A percentile compares a stretch with the other conserved stretches of the same genome.
phyloP scores from a whole-genome alignment of 2,329 filamentous ascomycete species.

The Cryphonectria japonica region DNA sequence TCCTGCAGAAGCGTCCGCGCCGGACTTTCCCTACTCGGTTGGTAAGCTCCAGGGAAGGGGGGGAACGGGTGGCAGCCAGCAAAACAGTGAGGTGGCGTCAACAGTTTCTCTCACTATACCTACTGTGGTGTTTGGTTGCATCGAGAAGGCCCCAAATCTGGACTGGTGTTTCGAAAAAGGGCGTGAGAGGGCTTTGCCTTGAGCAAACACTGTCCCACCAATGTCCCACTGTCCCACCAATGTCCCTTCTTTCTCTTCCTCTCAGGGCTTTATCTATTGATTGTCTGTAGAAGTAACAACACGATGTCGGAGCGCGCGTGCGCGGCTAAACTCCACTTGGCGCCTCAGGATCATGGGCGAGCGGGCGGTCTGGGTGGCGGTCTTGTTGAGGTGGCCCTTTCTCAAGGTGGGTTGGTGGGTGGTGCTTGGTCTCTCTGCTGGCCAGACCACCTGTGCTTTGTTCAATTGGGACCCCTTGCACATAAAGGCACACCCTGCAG shows the following conservation, averaged over 20 bases:
- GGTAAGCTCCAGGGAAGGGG: background rate
- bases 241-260: background rate
- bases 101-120: background rate
- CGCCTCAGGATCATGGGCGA: background rate
- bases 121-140: background rate
- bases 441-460: slow-evolving; percentile 1
- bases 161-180: background rate
- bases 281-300: background rate
- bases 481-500: background rate
- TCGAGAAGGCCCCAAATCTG: background rate
- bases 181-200: background rate
- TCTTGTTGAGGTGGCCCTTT: background rate
- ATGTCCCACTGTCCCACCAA: background rate
- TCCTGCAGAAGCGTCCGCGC: slow-evolving; percentile 24
- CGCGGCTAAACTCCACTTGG: background rate
- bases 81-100: background rate
- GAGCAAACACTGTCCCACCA: background rate
- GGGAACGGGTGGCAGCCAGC: background rate
- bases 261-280: background rate
- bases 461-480: slow-evolving; percentile 8
- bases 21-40: slow-evolving; percentile 13
- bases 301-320: slow-evolving; percentile 8
- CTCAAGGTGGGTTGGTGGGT: background rate
- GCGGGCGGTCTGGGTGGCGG: background rate
- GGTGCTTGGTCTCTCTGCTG: background rate